phyloP scores from a whole-genome alignment of 1,139 yeast genomes.

The Candida smagusa region DNA sequence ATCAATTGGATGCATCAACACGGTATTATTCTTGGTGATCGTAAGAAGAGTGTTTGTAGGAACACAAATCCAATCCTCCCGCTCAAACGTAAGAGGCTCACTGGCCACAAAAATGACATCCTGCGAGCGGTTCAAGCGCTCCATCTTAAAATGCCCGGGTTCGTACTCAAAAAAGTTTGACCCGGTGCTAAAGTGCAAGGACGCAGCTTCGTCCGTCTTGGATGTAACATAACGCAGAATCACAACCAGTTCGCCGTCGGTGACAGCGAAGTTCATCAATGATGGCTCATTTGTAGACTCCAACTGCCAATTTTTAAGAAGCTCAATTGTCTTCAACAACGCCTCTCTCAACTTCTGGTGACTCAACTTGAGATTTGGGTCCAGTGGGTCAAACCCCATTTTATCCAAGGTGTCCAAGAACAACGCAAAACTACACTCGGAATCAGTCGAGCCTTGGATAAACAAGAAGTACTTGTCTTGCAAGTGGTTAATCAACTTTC shows the following conservation, averaged over 20 bases:
- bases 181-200: constrained; percentile 91
- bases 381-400: constrained; percentile 71
- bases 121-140: constrained; percentile 85
- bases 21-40: constrained; percentile 73
- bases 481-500: constrained; percentile 65
- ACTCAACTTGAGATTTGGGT: constrained; percentile 31
- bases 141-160: constrained; percentile 92
- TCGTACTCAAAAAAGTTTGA: constrained; percentile 84
- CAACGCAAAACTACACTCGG: constrained; percentile 91
- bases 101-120: constrained; percentile 95
- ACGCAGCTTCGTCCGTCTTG: constrained; percentile 91
- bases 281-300: constrained; percentile 66
- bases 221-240: constrained; percentile 88
- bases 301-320: constrained; percentile 65
- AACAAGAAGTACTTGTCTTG: constrained; percentile 75
- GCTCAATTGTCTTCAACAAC: constrained; percentile 65
- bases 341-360: constrained; percentile 67
- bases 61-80: constrained; percentile 96
- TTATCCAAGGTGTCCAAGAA: constrained; percentile 73
- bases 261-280: constrained; percentile 85
- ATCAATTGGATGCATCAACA: constrained; percentile 81
- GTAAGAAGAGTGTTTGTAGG: constrained; percentile 91
- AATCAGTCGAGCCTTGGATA: constrained; percentile 92
- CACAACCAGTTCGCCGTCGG: constrained; percentile 89
- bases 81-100: constrained; percentile 92